phyloP scores from a whole-genome alignment of 371 early-diverging fungal species.

The Apophysomyces sp. region DNA sequence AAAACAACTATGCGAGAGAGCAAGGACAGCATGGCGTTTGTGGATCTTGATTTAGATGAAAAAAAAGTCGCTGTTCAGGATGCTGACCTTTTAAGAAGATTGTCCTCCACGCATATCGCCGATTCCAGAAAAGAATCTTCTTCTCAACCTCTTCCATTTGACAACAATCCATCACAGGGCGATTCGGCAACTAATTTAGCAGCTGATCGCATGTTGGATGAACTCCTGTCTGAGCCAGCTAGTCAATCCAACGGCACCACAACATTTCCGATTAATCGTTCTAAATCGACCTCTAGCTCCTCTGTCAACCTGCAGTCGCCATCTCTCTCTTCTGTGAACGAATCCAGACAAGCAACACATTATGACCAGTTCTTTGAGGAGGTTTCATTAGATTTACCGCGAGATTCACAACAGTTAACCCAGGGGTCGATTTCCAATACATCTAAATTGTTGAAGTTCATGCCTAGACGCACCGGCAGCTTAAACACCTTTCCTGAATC shows the following conservation, averaged over 20 bases:
- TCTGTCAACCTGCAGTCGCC: slow-evolving; percentile 7
- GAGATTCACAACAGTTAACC: slow-evolving; percentile 12
- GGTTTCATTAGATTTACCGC: slow-evolving; percentile 49
- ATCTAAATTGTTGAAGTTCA: slow-evolving; percentile 38
- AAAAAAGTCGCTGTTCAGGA: not conserved
- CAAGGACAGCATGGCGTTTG: not conserved
- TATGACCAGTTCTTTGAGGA: slow-evolving; percentile 57
- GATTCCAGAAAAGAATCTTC: not conserved
- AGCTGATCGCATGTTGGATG: slow-evolving; percentile 31
- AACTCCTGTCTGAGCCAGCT: slow-evolving; percentile 15
- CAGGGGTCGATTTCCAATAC: slow-evolving; percentile 4
- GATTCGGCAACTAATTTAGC: slow-evolving; percentile 2
- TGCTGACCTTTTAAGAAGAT: not conserved
- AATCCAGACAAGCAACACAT: slow-evolving; percentile 17
- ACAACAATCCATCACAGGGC: not conserved
- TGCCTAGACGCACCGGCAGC: slow-evolving; percentile 27
- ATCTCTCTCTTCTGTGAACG: not conserved
- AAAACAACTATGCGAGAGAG: not conserved
- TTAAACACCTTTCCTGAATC: not conserved
- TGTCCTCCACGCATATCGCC: not conserved
- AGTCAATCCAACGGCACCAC: not conserved
- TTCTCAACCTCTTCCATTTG: not conserved
- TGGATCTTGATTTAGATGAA: not conserved
- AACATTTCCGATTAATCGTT: not conserved
- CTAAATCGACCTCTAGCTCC: not conserved